These are phyloP conservation scores for Mercurialis annua DNA, from an alignment of 345 rosid genomes.

Conservation along the genomic window DNA sequence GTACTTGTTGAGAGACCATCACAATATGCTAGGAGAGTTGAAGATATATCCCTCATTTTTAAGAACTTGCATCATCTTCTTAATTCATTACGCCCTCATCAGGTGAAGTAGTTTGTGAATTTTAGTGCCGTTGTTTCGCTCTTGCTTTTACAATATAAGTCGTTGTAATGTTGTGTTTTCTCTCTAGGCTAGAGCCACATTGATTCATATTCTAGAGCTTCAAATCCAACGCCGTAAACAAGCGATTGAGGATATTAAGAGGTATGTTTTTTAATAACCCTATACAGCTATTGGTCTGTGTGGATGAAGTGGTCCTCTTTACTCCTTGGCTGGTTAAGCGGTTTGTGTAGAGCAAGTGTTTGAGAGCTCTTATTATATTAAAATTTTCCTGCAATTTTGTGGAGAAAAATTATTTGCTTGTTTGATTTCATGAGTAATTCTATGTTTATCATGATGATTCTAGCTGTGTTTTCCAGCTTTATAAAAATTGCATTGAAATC, in stretches of 20 bases:
- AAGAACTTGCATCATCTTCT: conserved; percentile 96
- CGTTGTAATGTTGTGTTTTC: background rate
- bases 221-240: conserved; percentile 83
- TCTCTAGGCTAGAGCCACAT: conserved; percentile 82
- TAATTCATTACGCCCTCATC: conserved; percentile 92
- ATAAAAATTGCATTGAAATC: background rate
- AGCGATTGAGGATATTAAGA: conserved; percentile 91
- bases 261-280: conserved; percentile 36
- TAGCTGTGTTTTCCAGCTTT: background rate
- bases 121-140: background rate
- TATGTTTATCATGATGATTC: background rate
- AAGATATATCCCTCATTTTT: conserved; percentile 82
- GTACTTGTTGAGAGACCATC: conserved; percentile 95
- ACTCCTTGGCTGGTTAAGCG: background rate
- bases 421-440: background rate
- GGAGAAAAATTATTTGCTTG: background rate
- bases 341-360: background rate
- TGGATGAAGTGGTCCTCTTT: background rate
- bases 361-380: background rate
- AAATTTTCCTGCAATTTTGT: background rate
- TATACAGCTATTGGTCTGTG: conserved; percentile 1
- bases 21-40: conserved; percentile 89
- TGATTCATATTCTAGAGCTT: conserved; percentile 84
- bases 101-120: conserved; percentile 37
- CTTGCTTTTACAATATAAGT: conserved; percentile 8